Base-by-base conservation (phyloP, 345 rosid species). In the Draba incana region DNA sequence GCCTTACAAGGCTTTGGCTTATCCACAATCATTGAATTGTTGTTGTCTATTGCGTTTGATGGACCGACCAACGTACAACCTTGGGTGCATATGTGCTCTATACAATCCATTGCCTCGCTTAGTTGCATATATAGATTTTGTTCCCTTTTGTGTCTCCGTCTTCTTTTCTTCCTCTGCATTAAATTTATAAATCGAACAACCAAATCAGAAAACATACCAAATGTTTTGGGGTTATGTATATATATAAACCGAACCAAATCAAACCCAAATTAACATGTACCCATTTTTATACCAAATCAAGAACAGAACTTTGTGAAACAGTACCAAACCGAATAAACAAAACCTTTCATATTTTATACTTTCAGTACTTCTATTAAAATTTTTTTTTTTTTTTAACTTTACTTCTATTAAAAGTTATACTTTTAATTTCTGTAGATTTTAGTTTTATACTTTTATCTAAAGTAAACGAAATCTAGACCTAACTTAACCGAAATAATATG, bases 41-140 rank as follows among this genome's bases (percentile, higher is more conserved):
- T 46, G 61, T 41, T 24, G 6, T 77, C 82, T 27, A 68, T 80
- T 48, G 57, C 44, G 54, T 84, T 86, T 24, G 55, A 37, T 3
- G 96, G 98, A 27, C 89, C 87, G 6, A 92, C 93, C 11, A 51
- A 57, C 0, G 86, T 92, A 78, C 98, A 93, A 5, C 98, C 98
- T 57, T 90, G 85, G 0, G 87, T 85, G 82, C 85, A 93, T 54
- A 93, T 93, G 79, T 93, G 98, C 65, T 88, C 92, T 63, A 93
- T 49, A 70, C 97, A 87, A 11, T 84, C 90, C 97, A 93, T 85
- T 23, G 90, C 98, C 65, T 86, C 98, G 60, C 82, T 77, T 35
- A 93, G 79, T 71, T 90, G 84, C 75, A 81, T 30, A 58, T 85
- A 93, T 52, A 90, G 30, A 53, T 74, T 47, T 77, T 83, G 92